phyloP scores from a whole-genome alignment of 2,329 filamentous ascomycete genomes.

The Aspergillus jensenii region DNA sequence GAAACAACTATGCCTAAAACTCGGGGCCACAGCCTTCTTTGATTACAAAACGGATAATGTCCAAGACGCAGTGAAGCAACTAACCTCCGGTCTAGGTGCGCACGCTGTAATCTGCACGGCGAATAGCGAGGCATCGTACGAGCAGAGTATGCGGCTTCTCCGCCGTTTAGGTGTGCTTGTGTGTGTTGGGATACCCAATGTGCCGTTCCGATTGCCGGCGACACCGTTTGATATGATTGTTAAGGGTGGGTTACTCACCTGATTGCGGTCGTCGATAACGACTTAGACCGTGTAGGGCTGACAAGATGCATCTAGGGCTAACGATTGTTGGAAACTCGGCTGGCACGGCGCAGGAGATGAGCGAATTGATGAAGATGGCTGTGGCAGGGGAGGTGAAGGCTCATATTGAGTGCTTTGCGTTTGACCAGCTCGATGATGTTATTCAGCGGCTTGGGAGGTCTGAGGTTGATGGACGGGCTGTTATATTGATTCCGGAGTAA shows the following conservation, averaged over 20 bases:
- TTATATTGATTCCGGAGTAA: slow-evolving; percentile 34
- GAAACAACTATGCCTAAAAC: slow-evolving; percentile 31
- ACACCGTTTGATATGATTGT: slow-evolving; percentile 50
- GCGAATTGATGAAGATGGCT: slow-evolving; percentile 46
- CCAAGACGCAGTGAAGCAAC: slow-evolving; percentile 38
- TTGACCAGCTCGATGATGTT: slow-evolving; percentile 36
- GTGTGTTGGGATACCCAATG: slow-evolving; percentile 48
- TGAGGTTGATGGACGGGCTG: slow-evolving; percentile 39
- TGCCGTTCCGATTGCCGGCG: slow-evolving; percentile 45
- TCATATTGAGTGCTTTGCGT: slow-evolving; percentile 36
- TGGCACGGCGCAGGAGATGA: slow-evolving; percentile 47
- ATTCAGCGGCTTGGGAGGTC: slow-evolving; percentile 35
- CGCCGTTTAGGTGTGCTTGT: slow-evolving; percentile 49
- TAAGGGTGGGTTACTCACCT: slow-evolving; percentile 30
- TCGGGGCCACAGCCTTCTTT: slow-evolving; percentile 35
- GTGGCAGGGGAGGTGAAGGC: slow-evolving; percentile 42
- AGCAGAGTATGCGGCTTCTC: slow-evolving; percentile 45
- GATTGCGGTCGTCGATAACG: not conserved
- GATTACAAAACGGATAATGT: slow-evolving; percentile 39
- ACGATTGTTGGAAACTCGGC: slow-evolving; percentile 50
- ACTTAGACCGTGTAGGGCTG: not conserved
- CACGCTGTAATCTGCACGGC: slow-evolving; percentile 50
- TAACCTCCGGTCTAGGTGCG: slow-evolving; percentile 45
- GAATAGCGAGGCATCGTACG: slow-evolving; percentile 46
- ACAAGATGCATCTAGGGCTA: slow-evolving; percentile 28